Percentiles rank a stretch among this genome's conserved stretches.
Conservation (phyloP, 2,329 filamentous ascomycete species). For the Tolypocladium cylindrosporum region DNA sequence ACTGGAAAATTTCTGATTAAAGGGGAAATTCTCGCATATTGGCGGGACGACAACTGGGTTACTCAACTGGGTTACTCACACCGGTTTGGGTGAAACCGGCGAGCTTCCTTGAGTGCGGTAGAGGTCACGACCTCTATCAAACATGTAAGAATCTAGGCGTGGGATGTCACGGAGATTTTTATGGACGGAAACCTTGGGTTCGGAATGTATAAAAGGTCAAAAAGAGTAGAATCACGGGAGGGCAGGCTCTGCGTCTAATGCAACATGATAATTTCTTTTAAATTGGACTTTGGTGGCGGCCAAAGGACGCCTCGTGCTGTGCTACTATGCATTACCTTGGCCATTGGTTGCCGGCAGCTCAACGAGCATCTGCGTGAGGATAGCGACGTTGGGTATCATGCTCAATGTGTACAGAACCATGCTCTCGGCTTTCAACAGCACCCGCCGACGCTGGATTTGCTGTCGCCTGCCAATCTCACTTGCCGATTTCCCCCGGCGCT, state of each 20-base stretch:
- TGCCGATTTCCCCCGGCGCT: conserved; percentile 36
- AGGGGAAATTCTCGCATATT: conserved; percentile 1
- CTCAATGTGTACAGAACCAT: background rate
- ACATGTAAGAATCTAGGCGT: conserved; percentile 7
- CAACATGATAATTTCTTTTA: conserved; percentile 14
- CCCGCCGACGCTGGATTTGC: conserved; percentile 28
- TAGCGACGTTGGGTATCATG: conserved; percentile 17
- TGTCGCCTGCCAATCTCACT: conserved; percentile 33
- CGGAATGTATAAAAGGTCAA: conserved; percentile 12
- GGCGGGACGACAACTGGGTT: background rate
- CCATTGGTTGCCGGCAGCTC: background rate
- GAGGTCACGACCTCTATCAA: background rate
- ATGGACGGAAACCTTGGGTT: conserved; percentile 8
- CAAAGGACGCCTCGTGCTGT: background rate
- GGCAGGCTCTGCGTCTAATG: conserved; percentile 18
- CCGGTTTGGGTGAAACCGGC: background rate
- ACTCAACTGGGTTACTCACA: background rate
- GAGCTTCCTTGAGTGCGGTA: background rate
- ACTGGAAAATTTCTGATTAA: conserved; percentile 71
- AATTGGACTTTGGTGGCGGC: background rate
- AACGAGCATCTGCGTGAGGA: background rate
- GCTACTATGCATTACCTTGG: background rate
- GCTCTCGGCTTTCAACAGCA: conserved; percentile 31
- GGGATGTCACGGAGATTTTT: conserved; percentile 8
- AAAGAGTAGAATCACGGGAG: conserved; percentile 8